Evolutionary conservation across 345 rosid species (phyloP), one percentile per base, ranked within the genome.

Genomic region (Hibiscus mutabilis): DNA sequence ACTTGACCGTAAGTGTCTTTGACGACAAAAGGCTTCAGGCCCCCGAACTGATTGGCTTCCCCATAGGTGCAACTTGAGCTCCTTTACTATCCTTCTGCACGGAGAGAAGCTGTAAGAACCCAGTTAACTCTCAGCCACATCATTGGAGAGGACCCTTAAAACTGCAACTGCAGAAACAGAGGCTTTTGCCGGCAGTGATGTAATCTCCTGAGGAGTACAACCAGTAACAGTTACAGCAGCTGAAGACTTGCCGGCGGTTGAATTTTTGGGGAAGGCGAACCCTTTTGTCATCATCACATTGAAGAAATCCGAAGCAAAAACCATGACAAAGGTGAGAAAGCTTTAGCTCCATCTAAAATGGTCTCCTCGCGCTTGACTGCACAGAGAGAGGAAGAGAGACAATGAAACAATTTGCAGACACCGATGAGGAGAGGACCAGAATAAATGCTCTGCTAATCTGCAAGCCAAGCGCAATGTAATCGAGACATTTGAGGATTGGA

Each of bases 1-100:
- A 74, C 82, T 77, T 95, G 84, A 89, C 93, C 5, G 63, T 95
- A 65, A 88, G 86, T 83, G 79, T 92, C n/a, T 92, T 75, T 22
- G 99, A 95, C 10, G 90, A 95, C 13, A 96, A 95, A 82, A 97
- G 98, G 55, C 73, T 90, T 76, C 88, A 83, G 63, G 89, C 96
- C 19, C 60, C 98, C 66, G 96, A 94, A 79, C 81, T 86, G 46
- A 84, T 94, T 4, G 97, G 97, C 22, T 71, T 64, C 66, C 22
- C 65, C 24, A 70, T 71, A 91, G 98, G 97, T 91, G 77, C 98
- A 84, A 12, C 65, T 94, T 76, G 97, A 94, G 86, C 93, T 94
- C 22, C 74, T 91, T 44, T 90, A 87, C 71, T 78, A 78, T 72
- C 97, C 93, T 44, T 74, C 60, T 11, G 98, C 63, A 79, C 74